Evolutionary conservation across 257 asterid genomes (phyloP).

Genomic region (Osmanthus fragrans): DNA sequence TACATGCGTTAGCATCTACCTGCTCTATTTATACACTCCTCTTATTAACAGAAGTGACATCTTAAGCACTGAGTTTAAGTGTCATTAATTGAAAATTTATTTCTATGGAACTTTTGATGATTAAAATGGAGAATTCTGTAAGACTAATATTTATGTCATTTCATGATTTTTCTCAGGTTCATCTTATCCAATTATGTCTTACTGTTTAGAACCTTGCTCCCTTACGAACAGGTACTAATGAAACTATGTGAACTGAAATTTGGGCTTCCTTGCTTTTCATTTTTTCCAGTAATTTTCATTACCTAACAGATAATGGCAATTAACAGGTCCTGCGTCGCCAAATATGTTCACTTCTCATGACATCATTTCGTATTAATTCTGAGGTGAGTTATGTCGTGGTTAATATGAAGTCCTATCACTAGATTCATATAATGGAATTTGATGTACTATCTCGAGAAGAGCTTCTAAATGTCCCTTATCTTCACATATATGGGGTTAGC

Average conservation of each 20-base stretch:
- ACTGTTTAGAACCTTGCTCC: conserved; percentile 84
- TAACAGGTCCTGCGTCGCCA: conserved; percentile 82
- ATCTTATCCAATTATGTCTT: conserved; percentile 83
- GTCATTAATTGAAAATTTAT: neutral
- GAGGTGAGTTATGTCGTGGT: conserved; percentile 64
- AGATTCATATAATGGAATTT: conserved; percentile 17
- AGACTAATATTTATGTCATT: conserved; percentile 16
- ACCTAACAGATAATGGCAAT: conserved; percentile 38
- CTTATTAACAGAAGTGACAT: neutral
- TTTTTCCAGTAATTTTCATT: conserved; percentile 20
- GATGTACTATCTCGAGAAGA: conserved; percentile 7
- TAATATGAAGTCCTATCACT: conserved; percentile 15
- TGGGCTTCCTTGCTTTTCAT: conserved; percentile 6
- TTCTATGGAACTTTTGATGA: conserved; percentile 5
- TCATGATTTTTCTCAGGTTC: conserved; percentile 65
- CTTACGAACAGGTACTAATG: conserved; percentile 77
- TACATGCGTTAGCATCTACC: neutral
- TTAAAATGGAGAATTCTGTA: conserved; percentile 11
- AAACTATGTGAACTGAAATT: conserved; percentile 23
- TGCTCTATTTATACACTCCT: neutral
- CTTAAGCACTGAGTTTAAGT: neutral
- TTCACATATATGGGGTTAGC: conserved; percentile 44
- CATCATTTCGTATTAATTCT: conserved; percentile 92
- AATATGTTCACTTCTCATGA: conserved; percentile 97
- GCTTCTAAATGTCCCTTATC: conserved; percentile 10